Evolutionary conservation across 768 basidiomycete genomes (phyloP), one percentile per base, ranked within the genome.

Genomic region (Macrolepiota fuliginosa): DNA sequence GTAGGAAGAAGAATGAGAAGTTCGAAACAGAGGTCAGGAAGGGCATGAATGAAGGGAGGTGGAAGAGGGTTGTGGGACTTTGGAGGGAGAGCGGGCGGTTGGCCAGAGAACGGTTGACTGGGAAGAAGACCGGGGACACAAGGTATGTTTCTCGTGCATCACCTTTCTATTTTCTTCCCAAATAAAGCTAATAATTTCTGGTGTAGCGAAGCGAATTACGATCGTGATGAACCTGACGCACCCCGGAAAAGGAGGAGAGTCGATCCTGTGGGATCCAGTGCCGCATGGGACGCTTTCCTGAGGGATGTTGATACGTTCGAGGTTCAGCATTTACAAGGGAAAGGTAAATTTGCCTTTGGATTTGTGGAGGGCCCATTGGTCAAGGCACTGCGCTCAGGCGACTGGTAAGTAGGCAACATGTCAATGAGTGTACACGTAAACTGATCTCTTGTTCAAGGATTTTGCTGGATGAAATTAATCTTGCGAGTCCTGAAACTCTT

Each of bases 361-460:
- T 98, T 98, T 67, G 88, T 98, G 1, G 97, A 99, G 70, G 97
- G 96, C 0, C 96, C 97, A 12, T 77, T 99, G n/a, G 86, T 97
- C 24, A 91, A 89, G 67, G 97, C 97, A 2, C 73, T 99, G 59
- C 83, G 90, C 29, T 82, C 81, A 50, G 97, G 97, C 4, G 86
- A 96, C 71, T 99, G 97, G 97, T 96, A 68, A 67, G 90, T 76
- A 17, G 1, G n/a, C 25, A 17, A 3, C 36, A 53, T 32, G 22
- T 57, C 54, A 37, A 50, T 15, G 3, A 35, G 27, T 37, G 22
- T 57, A 9, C 52, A 62, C 58, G 54, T 40, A 29, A 19, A 45
- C 61, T 64, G 24, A 54, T 45, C 32, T 40, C 13, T 57, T 54
- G 9, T 13, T 1, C 36, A 62, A 97, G 95, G 95, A 82, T 98